These are phyloP conservation scores for Penicillium cataractarum DNA, from an alignment of 495 filamentous ascomycete species.

Conservation along the genomic window DNA sequence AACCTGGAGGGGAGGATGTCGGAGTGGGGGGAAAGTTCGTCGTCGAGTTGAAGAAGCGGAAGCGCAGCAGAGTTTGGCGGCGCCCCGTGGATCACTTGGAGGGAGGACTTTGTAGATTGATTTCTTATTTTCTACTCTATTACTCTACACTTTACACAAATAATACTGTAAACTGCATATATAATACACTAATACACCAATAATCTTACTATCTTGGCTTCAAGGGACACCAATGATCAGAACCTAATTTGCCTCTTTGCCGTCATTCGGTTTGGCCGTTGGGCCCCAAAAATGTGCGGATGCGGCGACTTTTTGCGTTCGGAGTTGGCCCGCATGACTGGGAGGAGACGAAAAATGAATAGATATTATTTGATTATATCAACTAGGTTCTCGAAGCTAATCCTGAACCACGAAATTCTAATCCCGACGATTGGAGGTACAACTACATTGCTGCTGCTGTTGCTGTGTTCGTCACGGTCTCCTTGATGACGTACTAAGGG, in stretches of 20 bases:
- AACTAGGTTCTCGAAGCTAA: neutral
- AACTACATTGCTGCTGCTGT: neutral
- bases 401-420: neutral
- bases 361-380: neutral
- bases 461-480: slow-evolving; percentile 3
- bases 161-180: neutral
- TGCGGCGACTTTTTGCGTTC: slow-evolving; percentile 15
- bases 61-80: slow-evolving; percentile 15
- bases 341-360: neutral
- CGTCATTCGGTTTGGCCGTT: neutral
- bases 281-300: slow-evolving; percentile 16
- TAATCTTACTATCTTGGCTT: neutral
- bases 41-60: slow-evolving; percentile 8
- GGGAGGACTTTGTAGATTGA: neutral
- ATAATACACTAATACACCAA: neutral
- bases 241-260: slow-evolving; percentile 3
- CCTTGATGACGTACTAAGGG: slow-evolving; percentile 17
- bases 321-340: neutral
- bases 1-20: neutral
- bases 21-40: neutral
- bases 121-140: neutral
- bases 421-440: neutral
- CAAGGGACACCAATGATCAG: neutral
- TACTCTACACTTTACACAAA: neutral
- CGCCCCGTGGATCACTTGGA: slow-evolving; percentile 3